Evolutionary conservation across 345 rosid genomes (phyloP).

Genomic region (Reutealis trisperma): DNA sequence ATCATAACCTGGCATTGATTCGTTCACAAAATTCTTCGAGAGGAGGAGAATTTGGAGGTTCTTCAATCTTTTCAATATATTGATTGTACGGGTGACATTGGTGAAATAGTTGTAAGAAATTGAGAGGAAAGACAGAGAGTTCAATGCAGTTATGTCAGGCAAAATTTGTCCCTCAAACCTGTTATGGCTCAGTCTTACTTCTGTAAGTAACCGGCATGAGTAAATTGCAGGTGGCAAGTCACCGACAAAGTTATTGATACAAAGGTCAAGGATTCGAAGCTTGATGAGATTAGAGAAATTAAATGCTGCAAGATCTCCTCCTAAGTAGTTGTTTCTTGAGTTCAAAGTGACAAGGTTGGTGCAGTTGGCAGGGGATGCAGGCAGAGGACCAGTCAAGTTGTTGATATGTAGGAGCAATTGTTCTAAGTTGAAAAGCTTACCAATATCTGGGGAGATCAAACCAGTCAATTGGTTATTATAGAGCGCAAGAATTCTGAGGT

Average conservation of each 20-base stretch:
- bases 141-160: constrained; percentile 50
- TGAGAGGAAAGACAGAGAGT: constrained; percentile 71
- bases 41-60: constrained; percentile 66
- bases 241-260: constrained; percentile 76
- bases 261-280: constrained; percentile 74
- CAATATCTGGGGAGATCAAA: constrained; percentile 54
- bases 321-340: constrained; percentile 61
- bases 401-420: constrained; percentile 65
- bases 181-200: constrained; percentile 77
- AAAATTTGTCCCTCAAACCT: constrained; percentile 60
- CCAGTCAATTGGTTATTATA: constrained; percentile 61
- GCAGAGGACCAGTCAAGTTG: constrained; percentile 60
- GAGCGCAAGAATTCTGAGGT: constrained; percentile 61
- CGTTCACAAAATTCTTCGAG: constrained; percentile 49
- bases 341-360: constrained; percentile 55
- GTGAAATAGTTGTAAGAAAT: constrained; percentile 64
- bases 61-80: constrained; percentile 56
- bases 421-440: constrained; percentile 54
- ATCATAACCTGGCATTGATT: constrained; percentile 52
- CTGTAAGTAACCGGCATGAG: constrained; percentile 67
- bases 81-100: constrained; percentile 66
- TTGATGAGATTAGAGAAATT: constrained; percentile 58
- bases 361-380: constrained; percentile 65
- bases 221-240: constrained; percentile 62
- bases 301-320: constrained; percentile 53